phyloP scores from a whole-genome alignment of 495 filamentous ascomycete species.

The Lepraria neglecta region DNA sequence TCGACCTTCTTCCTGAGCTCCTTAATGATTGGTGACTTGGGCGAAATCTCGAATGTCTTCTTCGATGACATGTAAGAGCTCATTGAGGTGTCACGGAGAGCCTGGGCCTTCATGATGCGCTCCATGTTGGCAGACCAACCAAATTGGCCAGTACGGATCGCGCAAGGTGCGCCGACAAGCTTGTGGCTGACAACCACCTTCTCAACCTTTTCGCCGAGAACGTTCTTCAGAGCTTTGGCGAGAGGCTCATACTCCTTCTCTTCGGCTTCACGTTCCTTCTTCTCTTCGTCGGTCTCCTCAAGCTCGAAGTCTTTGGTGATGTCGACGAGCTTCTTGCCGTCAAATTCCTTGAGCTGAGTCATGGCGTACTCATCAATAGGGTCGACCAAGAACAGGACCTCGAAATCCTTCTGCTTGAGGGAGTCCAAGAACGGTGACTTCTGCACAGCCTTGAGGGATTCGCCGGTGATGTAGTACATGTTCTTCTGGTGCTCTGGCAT shows the following conservation, averaged over 20 bases:
- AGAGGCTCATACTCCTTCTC: slow-evolving; percentile 96
- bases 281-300: slow-evolving; percentile 99
- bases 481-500: slow-evolving; percentile 99
- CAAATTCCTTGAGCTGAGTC: slow-evolving; percentile 99
- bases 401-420: slow-evolving; percentile 99
- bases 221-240: slow-evolving; percentile 95
- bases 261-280: slow-evolving; percentile 89
- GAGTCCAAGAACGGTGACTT: slow-evolving; percentile 99
- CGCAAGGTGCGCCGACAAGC: slow-evolving; percentile 89
- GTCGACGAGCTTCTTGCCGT: slow-evolving; percentile 99
- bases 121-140: slow-evolving; percentile 99
- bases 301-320: slow-evolving; percentile 99
- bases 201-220: slow-evolving; percentile 98
- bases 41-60: slow-evolving; percentile 99
- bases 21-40: slow-evolving; percentile 94
- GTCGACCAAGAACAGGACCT: slow-evolving; percentile 98
- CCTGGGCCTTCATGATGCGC: slow-evolving; percentile 99
- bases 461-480: slow-evolving; percentile 99
- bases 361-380: slow-evolving; percentile 99
- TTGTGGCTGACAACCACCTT: slow-evolving; percentile 99
- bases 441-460: slow-evolving; percentile 94
- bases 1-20: slow-evolving; percentile 99
- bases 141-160: slow-evolving; percentile 99
- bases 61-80: slow-evolving; percentile 99
- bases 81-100: slow-evolving; percentile 99